Base-by-base conservation (phyloP, 2,329 filamentous ascomycete species). In the Pseudomassariella vexata region DNA sequence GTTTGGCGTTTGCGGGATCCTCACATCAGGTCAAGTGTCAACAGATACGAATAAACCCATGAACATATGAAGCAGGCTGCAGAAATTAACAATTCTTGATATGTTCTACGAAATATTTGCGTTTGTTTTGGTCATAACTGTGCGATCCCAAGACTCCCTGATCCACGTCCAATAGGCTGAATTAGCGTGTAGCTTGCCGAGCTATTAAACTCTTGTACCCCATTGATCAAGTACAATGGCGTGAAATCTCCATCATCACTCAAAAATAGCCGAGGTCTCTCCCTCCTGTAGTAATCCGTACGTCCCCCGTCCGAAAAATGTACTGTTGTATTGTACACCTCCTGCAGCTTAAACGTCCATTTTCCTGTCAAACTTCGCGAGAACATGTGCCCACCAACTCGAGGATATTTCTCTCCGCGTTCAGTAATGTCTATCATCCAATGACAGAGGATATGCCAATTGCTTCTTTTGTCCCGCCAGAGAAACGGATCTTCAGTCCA, bases 211-310 rank as follows among this genome's bases (percentile, higher is more conserved):
- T 60, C 57, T 36, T 70, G 66, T 2, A 72, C 66, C 0, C 67
- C 67, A 20, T 58, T 70, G 2, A 60, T 49, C 37, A 71, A 30
- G 32, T 67, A 67, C 24, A 72, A 37, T 3, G 67, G 66, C 10
- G 54, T 65, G 53, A 66, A 52, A n/a, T 56, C 35, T 0, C 60
- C 60, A 36, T 70, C 66, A 2, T 57, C 48, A 35, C 63, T 68
- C 12, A 70, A 69, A 31, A 62, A 66, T 5, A 72, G 28, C 51
- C 70, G 67, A 1, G 67, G 65, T 3, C 68, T 48, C 40, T 71
- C 67, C 9, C 67, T 46, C 3, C 68, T 53, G 30, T 63, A 62
- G 21, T 60, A 65, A 4, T 56, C 49, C 25, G 54, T 50, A 16
- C 38, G 46, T 0, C 49, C 49, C 0, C 66, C 66, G 39, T 71